These are phyloP conservation scores for Candida glaebosa DNA, from an alignment of 805 yeast species.

Conservation along the genomic window DNA sequence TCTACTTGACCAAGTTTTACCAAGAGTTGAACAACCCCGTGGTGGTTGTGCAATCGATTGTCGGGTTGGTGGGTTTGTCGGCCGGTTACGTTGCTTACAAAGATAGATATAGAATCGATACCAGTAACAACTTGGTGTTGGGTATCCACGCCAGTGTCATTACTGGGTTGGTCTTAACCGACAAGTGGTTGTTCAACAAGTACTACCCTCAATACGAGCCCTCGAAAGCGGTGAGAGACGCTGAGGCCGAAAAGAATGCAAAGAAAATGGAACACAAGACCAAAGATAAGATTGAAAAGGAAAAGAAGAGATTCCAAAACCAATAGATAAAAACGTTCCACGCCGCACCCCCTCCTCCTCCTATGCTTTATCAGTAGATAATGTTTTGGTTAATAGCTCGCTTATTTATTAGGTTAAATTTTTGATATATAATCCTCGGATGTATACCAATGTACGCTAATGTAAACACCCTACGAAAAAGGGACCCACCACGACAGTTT, in stretches of 20 bases:
- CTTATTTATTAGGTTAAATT: neutral
- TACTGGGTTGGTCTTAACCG: constrained; percentile 52
- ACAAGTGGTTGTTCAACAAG: constrained; percentile 50
- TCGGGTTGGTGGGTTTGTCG: constrained; percentile 45
- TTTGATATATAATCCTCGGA: neutral
- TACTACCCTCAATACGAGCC: constrained; percentile 56
- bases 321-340: neutral
- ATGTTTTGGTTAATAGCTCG: too few relatives aligned
- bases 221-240: constrained; percentile 10
- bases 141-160: constrained; percentile 50
- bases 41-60: constrained; percentile 50
- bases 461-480: too few relatives aligned
- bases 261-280: neutral
- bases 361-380: too few relatives aligned
- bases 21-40: constrained; percentile 60
- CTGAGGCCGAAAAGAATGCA: neutral
- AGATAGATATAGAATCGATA: constrained; percentile 47
- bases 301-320: constrained; percentile 3
- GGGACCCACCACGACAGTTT: too few relatives aligned
- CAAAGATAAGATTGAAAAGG: neutral
- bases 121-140: constrained; percentile 42
- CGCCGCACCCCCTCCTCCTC: too few relatives aligned
- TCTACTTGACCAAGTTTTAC: constrained; percentile 15
- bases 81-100: constrained; percentile 49
- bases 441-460: neutral